These are phyloP conservation scores for Daldinia vernicosa DNA, from an alignment of 495 filamentous ascomycete genomes.

Conservation along the genomic window DNA sequence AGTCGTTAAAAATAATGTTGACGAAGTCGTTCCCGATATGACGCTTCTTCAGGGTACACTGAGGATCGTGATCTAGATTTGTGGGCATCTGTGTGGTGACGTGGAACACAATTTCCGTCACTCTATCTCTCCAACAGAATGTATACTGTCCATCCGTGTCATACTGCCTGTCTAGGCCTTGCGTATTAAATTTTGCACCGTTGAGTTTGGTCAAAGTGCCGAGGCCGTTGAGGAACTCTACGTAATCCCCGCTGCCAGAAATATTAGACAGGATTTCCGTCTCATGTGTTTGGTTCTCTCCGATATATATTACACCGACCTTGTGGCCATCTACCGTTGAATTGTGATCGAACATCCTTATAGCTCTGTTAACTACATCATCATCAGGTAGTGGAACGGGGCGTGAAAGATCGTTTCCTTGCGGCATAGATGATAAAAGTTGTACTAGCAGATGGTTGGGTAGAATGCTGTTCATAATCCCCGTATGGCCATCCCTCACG, in stretches of 20 bases:
- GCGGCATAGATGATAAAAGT: slow-evolving; percentile 75
- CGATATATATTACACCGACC: slow-evolving; percentile 92
- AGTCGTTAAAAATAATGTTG: slow-evolving; percentile 97
- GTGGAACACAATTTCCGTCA: slow-evolving; percentile 95
- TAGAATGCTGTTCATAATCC: slow-evolving; percentile 63
- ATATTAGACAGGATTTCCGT: slow-evolving; percentile 85
- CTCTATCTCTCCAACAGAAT: slow-evolving; percentile 91
- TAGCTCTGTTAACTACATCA: slow-evolving; percentile 76
- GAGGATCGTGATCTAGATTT: slow-evolving; percentile 74
- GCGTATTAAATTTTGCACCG: slow-evolving; percentile 87
- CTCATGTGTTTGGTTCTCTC: slow-evolving; percentile 81
- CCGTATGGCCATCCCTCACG: slow-evolving; percentile 52
- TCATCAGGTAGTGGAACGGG: slow-evolving; percentile 86
- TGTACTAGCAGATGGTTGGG: slow-evolving; percentile 89
- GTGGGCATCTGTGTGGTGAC: slow-evolving; percentile 97
- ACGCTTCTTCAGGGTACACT: slow-evolving; percentile 84
- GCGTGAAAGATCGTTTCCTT: slow-evolving; percentile 63
- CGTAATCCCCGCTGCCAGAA: slow-evolving; percentile 83
- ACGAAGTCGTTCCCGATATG: slow-evolving; percentile 99
- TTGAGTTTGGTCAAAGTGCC: slow-evolving; percentile 82
- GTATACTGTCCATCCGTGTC: slow-evolving; percentile 85
- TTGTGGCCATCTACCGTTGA: slow-evolving; percentile 95
- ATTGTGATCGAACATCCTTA: slow-evolving; percentile 83
- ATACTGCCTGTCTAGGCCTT: slow-evolving; percentile 80
- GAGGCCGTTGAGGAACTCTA: slow-evolving; percentile 79